Evolutionary conservation across 1,284 basidiomycete genomes (phyloP).

Genomic region (Amylostereum areolatum): DNA sequence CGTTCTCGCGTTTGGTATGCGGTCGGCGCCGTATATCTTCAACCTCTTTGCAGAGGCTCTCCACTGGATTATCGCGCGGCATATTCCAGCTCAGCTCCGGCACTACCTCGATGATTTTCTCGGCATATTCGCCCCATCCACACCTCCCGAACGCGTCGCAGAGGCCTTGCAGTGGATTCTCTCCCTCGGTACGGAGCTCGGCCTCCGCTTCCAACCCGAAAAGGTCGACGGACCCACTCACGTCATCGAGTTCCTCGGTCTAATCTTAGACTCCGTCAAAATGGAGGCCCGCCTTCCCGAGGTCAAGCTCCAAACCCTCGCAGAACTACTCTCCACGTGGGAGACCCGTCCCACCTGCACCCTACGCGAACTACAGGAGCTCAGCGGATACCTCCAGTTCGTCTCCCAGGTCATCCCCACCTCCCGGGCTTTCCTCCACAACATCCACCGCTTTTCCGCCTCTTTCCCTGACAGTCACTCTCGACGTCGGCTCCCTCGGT

Average conservation of each 20-base stretch:
- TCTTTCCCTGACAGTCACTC: slow-evolving; percentile 18
- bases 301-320: no score
- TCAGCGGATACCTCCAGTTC: no score
- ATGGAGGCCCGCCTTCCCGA: slow-evolving; percentile 30
- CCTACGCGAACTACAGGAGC: no score
- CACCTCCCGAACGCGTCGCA: neutral
- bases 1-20: slow-evolving; percentile 19
- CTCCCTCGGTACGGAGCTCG: slow-evolving; percentile 16
- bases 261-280: slow-evolving; percentile 22
- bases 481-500: slow-evolving; percentile 17
- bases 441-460: slow-evolving; percentile 19
- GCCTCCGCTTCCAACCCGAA: slow-evolving; percentile 20
- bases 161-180: slow-evolving; percentile 20
- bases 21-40: slow-evolving; percentile 31
- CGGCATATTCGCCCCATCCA: slow-evolving; percentile 12
- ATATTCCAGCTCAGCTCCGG: slow-evolving; percentile 17
- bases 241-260: slow-evolving; percentile 23
- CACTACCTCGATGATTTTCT: slow-evolving; percentile 30
- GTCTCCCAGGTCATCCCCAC: slow-evolving; percentile 27
- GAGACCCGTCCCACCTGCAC: no score
- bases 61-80: slow-evolving; percentile 29
- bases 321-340: no score
- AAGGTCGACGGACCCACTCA: slow-evolving; percentile 20
- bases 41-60: slow-evolving; percentile 30
- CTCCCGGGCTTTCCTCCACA: slow-evolving; percentile 22